Conservation (phyloP, 2,329 filamentous ascomycete genomes). For the Dothideomycetidae sp. region DNA sequence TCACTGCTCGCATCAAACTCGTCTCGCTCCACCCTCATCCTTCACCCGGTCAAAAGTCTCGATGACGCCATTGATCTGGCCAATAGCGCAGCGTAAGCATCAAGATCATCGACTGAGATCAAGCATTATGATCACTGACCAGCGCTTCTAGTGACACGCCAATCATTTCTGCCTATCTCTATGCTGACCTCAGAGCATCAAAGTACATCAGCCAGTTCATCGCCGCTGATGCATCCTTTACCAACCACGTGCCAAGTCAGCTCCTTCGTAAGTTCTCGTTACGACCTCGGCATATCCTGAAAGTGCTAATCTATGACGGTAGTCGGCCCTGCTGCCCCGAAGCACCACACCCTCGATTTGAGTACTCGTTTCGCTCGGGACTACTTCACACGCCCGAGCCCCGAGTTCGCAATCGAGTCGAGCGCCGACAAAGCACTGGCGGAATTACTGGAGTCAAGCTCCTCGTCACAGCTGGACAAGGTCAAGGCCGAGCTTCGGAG, state of each 20-base stretch:
- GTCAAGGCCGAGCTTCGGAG: not conserved
- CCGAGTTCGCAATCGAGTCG: not conserved
- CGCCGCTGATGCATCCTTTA: constrained; percentile 33
- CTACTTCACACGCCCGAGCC: not conserved
- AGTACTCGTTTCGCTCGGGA: not conserved
- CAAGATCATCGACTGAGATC: not conserved
- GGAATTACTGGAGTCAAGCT: not conserved
- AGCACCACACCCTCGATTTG: not conserved
- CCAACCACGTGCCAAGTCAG: constrained; percentile 29
- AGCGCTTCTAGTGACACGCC: constrained; percentile 15
- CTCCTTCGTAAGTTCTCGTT: not conserved
- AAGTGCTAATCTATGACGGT: no score
- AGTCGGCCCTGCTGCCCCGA: not conserved
- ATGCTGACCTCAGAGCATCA: constrained; percentile 33
- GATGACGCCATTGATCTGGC: constrained; percentile 40
- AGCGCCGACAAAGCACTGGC: not conserved
- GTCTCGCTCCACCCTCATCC: constrained; percentile 26
- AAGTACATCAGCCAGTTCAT: constrained; percentile 48
- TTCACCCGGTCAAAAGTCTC: constrained; percentile 34
- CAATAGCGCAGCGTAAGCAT: constrained; percentile 12
- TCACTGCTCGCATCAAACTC: not conserved
- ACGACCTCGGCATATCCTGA: no score
- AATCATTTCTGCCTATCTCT: constrained; percentile 38
- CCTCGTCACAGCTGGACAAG: not conserved
- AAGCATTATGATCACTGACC: not conserved